Evolutionary conservation across 345 rosid genomes (phyloP), one percentile per base, ranked within the genome.

Genomic region (Adansonia digitata): DNA sequence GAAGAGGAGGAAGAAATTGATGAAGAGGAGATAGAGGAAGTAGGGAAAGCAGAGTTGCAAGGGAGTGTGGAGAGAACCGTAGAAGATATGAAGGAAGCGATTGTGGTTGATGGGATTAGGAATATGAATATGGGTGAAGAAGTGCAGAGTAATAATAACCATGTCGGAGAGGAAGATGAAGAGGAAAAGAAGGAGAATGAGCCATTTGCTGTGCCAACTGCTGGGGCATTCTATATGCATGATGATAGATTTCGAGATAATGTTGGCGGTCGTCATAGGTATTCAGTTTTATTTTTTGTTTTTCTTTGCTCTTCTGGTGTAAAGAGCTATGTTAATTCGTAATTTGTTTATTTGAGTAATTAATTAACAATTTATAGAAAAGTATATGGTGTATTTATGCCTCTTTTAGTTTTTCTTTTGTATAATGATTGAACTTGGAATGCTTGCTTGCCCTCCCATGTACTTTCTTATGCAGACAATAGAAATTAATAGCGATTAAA

Each of bases 151-250:
- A 79, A 57, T 7, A 75, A 29, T 20, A 64, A 75, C 11, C 78
- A 78, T 72, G 81, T 15, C 60, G 85, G 71, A 34, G 92, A 70
- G 37, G 85, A 61, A 71, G 82, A 49, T 56, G 59, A 9, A 53
- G 91, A 52, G 67, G 90, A 78, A 85, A 91, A 85, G 83, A 88
- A 90, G 81, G 89, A 79, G 79, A 92, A 84, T 60, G 94, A 94
- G 70, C 98, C 97, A 2, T 94, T 82, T 76, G 94, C 97, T 0
- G 98, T 94, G 67, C 98, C 98, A n/a, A 92, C 97, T 76, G 94
- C 95, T 69, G 98, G 98, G 45, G 95, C 98, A 0, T 94, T 94
- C 77, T 94, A 94, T 77, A 92, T 94, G 97, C 98, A 94, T 37
- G 98, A 94, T 81, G 97, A 94, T 82, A 86, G 98, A 48, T 94